phyloP scores from a whole-genome alignment of 805 yeast genomes.

The Barnettozyma siamensis region DNA sequence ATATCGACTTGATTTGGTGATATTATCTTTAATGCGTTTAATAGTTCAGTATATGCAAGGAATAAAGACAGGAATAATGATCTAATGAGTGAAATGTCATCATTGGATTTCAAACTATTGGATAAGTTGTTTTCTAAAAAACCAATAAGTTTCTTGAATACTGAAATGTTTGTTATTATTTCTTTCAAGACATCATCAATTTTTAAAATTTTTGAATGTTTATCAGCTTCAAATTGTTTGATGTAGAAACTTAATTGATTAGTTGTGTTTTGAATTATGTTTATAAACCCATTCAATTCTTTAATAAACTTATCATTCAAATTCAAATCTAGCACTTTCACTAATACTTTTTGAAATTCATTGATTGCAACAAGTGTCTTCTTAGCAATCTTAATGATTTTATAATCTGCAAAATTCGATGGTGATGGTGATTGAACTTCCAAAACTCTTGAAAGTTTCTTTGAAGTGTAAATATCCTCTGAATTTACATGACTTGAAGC shows the following conservation, averaged over 20 bases:
- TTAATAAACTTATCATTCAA: slow-evolving; percentile 48
- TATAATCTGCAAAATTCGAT: slow-evolving; percentile 7
- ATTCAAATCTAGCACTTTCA: slow-evolving; percentile 54
- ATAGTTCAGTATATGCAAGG: slow-evolving; percentile 61
- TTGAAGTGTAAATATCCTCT: slow-evolving; percentile 28
- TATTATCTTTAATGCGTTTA: slow-evolving; percentile 54
- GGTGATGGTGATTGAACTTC: slow-evolving; percentile 32
- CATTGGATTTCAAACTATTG: slow-evolving; percentile 40
- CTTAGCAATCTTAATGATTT: slow-evolving; percentile 43
- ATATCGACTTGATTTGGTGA: slow-evolving; percentile 12
- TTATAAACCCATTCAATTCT: slow-evolving; percentile 40
- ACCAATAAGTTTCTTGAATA: slow-evolving; percentile 47
- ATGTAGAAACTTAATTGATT: slow-evolving; percentile 53
- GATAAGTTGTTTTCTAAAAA: slow-evolving; percentile 43
- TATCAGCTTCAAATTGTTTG: slow-evolving; percentile 39
- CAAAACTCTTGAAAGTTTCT: slow-evolving; percentile 58
- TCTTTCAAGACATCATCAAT: slow-evolving; percentile 33
- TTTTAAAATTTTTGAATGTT: slow-evolving; percentile 13
- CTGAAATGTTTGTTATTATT: slow-evolving; percentile 33
- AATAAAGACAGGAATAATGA: slow-evolving; percentile 54
- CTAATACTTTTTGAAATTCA: slow-evolving; percentile 56
- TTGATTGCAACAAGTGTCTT: slow-evolving; percentile 58
- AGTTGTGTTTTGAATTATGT: slow-evolving; percentile 49
- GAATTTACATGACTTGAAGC: not conserved
- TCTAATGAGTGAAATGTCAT: slow-evolving; percentile 61